Base-by-base conservation (phyloP, 2,329 filamentous ascomycete genomes). In the Colletotrichum tanaceti region DNA sequence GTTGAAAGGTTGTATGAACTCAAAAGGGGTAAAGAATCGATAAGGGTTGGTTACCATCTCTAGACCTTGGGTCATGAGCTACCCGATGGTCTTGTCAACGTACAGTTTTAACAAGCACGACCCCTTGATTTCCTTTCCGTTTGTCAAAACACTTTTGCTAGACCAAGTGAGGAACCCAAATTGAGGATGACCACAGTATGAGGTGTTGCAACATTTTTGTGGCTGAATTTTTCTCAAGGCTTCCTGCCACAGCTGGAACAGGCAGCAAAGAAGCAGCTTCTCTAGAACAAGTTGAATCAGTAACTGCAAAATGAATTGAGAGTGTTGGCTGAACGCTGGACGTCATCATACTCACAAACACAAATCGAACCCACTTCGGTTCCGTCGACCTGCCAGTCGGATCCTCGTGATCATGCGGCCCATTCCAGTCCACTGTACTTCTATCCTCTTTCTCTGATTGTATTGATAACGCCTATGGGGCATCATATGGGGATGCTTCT, bases 1-100 rank as follows among this genome's bases (percentile, higher is more conserved):
- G 90, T 85, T 2, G 88, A 90, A 4, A 83, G 85, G 90, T 89
- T 1, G 88, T 87, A 71, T 89, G 87, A 67, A 83, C 77, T 44
- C 86, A 83, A 66, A 87, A 87, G 1, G 80, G 78, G 64, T 87
- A 87, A 87, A 72, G 84, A 87, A 13, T 13, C 16, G 43, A 43
- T 20, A 32, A 50, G 38, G 4, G n/a, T n/a, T n/a, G n/a, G n/a
- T n/a, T n/a, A n/a, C n/a, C n/a, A n/a, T n/a, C n/a, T n/a, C n/a
- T n/a, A n/a, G n/a, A n/a, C n/a, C n/a, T n/a, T n/a, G n/a, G n/a
- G 4, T 20, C 2, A 11, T 41, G 10, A 0, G 3, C 28, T 32
- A 43, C 7, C 7, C 2, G 5, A 28, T 9, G 11, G 6, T 38
- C 10, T 2, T 16, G n/a, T 35, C 4, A 1, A 55, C 46, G 32